phyloP scores from a whole-genome alignment of 2,329 filamentous ascomycete species.

The Graphilbum ipis-grandicollis region DNA sequence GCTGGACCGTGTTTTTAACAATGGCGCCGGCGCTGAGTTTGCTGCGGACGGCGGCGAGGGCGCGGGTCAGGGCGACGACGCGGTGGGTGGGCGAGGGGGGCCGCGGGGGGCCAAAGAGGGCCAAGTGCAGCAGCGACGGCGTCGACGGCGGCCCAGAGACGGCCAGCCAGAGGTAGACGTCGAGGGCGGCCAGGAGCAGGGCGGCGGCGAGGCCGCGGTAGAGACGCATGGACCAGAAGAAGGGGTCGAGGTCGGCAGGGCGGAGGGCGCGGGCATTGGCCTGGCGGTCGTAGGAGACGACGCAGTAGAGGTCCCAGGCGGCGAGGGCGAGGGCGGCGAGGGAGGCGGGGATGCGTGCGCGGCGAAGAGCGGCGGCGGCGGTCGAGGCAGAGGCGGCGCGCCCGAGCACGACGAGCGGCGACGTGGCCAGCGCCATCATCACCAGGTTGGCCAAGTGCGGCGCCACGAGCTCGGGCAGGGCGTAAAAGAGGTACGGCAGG shows the following conservation, averaged over 20 bases:
- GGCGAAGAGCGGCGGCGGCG: constrained; percentile 2
- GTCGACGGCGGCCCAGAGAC: constrained; percentile 69
- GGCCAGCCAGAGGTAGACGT: constrained; percentile 53
- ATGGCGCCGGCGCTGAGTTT: constrained; percentile 59
- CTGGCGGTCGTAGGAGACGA: constrained; percentile 47
- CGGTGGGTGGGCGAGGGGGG: constrained; percentile 45
- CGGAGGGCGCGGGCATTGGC: constrained; percentile 44
- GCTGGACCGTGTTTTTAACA: constrained; percentile 60
- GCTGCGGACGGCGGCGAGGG: constrained; percentile 40
- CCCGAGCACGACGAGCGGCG: constrained; percentile 41
- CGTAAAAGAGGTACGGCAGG: constrained; percentile 56
- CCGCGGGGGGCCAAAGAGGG: constrained; percentile 36
- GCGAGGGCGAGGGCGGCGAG: constrained; percentile 42
- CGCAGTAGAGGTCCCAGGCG: constrained; percentile 46
- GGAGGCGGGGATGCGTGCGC: constrained; percentile 55
- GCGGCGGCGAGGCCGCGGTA: constrained; percentile 48
- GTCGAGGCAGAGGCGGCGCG: too few relatives aligned
- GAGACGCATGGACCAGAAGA: constrained; percentile 52
- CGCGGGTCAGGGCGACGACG: constrained; percentile 39
- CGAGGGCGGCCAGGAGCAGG: constrained; percentile 44
- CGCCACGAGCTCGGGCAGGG: constrained; percentile 51
- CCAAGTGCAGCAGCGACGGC: constrained; percentile 2
- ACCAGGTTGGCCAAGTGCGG: constrained; percentile 71
- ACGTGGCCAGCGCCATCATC: constrained; percentile 57
- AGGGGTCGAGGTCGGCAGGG: constrained; percentile 47